These are phyloP conservation scores for Tillandsia fasciculata DNA, from an alignment of 176 grass and related monocot genomes.

Conservation along the genomic window DNA sequence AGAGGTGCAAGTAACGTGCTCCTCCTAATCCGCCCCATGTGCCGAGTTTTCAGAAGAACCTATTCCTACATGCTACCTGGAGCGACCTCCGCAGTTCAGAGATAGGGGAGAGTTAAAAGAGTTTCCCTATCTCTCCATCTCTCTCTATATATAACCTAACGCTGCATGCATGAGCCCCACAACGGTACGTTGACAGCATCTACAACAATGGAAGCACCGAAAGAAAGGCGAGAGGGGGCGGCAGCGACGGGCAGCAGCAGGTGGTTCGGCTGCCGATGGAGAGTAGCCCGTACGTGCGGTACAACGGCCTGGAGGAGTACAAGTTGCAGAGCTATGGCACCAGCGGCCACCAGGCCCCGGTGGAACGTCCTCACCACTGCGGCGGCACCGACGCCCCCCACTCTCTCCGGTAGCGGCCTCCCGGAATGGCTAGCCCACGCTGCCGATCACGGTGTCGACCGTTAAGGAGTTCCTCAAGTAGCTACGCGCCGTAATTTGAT, in stretches of 20 bases:
- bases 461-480: background rate
- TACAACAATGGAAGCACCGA: conserved; percentile 27
- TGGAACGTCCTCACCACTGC: conserved; percentile 34
- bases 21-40: no score
- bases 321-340: conserved; percentile 67
- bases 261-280: conserved; percentile 44
- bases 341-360: conserved; percentile 47
- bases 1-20: no score
- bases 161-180: background rate
- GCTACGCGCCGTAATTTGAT: conserved; percentile 42
- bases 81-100: no score
- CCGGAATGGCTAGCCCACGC: background rate
- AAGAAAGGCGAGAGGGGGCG: conserved; percentile 21
- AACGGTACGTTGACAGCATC: background rate
- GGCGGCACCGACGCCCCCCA: conserved; percentile 46
- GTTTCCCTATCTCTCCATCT: no score
- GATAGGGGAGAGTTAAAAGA: no score
- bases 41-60: no score
- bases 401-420: conserved; percentile 36
- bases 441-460: background rate
- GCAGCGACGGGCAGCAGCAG: background rate
- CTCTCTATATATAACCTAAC: background rate
- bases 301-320: conserved; percentile 59
- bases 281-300: conserved; percentile 78
- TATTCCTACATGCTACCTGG: no score